Evolutionary conservation across 164 flowering plant genomes (phyloP).

Genomic region (Liquidambar formosana): DNA sequence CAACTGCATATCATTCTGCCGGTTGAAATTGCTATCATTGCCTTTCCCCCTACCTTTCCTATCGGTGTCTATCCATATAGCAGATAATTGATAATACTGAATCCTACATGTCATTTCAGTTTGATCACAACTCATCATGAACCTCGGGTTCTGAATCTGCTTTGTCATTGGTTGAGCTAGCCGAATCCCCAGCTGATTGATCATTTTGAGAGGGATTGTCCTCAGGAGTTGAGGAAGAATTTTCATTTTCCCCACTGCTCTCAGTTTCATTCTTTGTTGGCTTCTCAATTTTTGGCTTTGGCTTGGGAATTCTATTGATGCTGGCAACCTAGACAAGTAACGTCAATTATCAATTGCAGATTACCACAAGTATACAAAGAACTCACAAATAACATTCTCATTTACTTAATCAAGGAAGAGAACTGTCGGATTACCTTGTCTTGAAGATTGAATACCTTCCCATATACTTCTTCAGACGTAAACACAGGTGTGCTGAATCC

Average conservation of each 20-base stretch:
- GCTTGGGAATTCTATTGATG: conserved; percentile 82
- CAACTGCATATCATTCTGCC: neutral
- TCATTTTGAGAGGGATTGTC: conserved; percentile 25
- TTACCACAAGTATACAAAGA: neutral
- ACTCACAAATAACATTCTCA: too few species aligned
- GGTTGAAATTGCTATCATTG: neutral
- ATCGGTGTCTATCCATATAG: neutral
- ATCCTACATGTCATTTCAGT: neutral
- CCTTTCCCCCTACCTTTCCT: neutral
- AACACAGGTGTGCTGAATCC: conserved; percentile 56
- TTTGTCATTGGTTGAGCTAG: conserved; percentile 16
- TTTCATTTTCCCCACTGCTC: conserved; percentile 23
- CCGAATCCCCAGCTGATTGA: conserved; percentile 27
- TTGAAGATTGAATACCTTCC: conserved; percentile 56
- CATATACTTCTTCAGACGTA: conserved; percentile 78
- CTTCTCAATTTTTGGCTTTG: conserved; percentile 90
- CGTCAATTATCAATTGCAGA: neutral
- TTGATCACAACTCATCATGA: conserved; percentile 56
- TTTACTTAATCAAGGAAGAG: conserved; percentile 1
- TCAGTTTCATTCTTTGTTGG: conserved; percentile 64
- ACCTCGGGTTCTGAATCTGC: conserved; percentile 26
- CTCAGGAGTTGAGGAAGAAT: conserved; percentile 27
- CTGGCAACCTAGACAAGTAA: conserved; percentile 54
- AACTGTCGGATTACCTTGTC: conserved; percentile 57
- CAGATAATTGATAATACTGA: neutral